phyloP scores from a whole-genome alignment of 2,329 filamentous ascomycete species.

The Microsporum audouinii region DNA sequence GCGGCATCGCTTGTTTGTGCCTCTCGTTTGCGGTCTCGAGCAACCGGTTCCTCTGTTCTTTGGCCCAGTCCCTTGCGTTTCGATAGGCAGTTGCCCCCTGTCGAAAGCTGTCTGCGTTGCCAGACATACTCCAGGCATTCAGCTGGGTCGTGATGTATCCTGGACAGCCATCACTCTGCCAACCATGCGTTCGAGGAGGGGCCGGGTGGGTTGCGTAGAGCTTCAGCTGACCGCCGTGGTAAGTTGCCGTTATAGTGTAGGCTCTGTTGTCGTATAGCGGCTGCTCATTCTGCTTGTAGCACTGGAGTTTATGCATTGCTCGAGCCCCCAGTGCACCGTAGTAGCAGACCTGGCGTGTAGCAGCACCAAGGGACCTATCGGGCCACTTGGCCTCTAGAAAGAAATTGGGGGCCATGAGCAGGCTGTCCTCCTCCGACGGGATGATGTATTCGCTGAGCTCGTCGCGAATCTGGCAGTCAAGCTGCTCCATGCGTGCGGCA shows the following conservation, averaged over 20 bases:
- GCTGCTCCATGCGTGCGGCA: conserved; percentile 20
- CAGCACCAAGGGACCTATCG: conserved; percentile 22
- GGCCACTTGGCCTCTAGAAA: conserved; percentile 34
- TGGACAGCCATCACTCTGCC: neutral
- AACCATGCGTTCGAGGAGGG: neutral
- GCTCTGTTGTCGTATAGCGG: conserved; percentile 15
- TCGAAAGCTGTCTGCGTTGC: conserved; percentile 22
- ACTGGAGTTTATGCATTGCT: conserved; percentile 30
- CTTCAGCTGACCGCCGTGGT: conserved; percentile 9
- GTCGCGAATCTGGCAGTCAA: conserved; percentile 19
- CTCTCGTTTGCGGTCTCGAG: conserved; percentile 23
- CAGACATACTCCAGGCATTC: neutral
- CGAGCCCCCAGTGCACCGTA: conserved; percentile 31
- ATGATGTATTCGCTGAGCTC: conserved; percentile 20
- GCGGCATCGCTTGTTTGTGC: neutral
- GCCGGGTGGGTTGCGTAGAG: conserved; percentile 4
- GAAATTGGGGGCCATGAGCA: conserved; percentile 32
- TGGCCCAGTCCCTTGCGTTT: conserved; percentile 32
- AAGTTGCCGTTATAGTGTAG: conserved; percentile 19
- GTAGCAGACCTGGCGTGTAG: conserved; percentile 27
- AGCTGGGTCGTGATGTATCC: conserved; percentile 10
- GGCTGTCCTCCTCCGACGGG: conserved; percentile 20
- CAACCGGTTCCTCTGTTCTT: conserved; percentile 27
- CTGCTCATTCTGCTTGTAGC: conserved; percentile 20
- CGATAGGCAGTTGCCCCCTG: conserved; percentile 13